These are phyloP conservation scores for Cladosporium sp. DNA, from an alignment of 2,329 filamentous ascomycete species.

Conservation along the genomic window DNA sequence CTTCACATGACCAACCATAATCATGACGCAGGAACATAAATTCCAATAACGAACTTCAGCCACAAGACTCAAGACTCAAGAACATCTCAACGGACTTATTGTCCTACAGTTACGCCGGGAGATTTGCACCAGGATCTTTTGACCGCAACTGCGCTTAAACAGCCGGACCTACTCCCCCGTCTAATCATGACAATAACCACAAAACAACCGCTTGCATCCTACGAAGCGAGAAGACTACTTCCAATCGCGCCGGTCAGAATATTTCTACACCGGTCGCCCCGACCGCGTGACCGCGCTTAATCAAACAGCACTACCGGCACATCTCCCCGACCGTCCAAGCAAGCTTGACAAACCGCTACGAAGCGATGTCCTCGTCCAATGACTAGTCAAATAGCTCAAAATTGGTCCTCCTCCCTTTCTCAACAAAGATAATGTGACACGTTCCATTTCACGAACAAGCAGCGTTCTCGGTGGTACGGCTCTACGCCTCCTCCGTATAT, in stretches of 20 bases:
- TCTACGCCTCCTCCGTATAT: no score
- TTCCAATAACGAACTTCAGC: not conserved
- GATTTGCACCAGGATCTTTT: not conserved
- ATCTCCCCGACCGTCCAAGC: not conserved
- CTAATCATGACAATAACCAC: not conserved
- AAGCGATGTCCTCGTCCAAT: not conserved
- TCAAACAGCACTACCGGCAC: not conserved
- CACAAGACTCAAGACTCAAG: not conserved
- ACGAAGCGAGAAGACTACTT: no score
- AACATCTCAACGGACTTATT: not conserved
- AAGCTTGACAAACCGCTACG: not conserved
- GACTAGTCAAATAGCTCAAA: not conserved
- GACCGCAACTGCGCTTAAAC: not conserved
- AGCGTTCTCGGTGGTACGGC: no score
- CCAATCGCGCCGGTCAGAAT: not conserved
- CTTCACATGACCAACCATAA: not conserved
- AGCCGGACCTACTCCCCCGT: not conserved
- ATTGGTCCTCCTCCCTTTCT: not conserved
- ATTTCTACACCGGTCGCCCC: not conserved
- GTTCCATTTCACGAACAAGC: no score
- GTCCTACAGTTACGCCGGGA: not conserved
- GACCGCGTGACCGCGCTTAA: no score
- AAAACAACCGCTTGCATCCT: no score
- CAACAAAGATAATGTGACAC: no score
- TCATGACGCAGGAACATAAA: not conserved